These are phyloP conservation scores for Colletotrichum sp. DNA, from an alignment of 2,329 filamentous ascomycete species.

Conservation along the genomic window DNA sequence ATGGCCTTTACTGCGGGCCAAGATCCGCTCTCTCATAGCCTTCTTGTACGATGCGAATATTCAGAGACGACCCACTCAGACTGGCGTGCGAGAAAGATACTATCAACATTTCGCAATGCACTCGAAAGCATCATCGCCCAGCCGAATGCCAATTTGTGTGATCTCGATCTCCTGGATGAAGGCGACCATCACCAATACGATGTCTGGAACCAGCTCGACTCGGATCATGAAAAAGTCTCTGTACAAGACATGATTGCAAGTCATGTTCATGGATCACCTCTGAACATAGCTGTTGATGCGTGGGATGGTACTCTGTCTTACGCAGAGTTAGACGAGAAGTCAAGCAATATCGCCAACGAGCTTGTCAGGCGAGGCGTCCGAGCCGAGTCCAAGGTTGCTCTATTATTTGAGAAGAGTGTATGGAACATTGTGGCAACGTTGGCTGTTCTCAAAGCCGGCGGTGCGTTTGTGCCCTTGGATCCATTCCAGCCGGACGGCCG, in stretches of 20 bases:
- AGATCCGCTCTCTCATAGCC: background rate
- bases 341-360: conserved; percentile 21
- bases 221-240: background rate
- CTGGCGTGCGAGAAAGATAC: background rate
- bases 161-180: background rate
- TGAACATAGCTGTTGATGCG: conserved; percentile 21
- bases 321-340: conserved; percentile 25
- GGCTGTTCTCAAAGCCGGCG: conserved; percentile 12
- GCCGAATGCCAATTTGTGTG: background rate
- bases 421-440: conserved; percentile 29
- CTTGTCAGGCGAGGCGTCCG: background rate
- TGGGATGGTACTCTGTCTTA: conserved; percentile 30
- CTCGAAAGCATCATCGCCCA: background rate
- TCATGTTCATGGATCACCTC: background rate
- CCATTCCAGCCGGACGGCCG: conserved; percentile 24
- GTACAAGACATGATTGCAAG: background rate
- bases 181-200: background rate
- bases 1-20: background rate
- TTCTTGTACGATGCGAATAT: background rate
- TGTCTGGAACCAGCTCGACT: background rate
- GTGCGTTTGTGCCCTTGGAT: conserved; percentile 16
- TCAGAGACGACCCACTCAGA: background rate
- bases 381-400: conserved; percentile 21
- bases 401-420: conserved; percentile 31
- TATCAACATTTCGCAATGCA: background rate